Evolutionary conservation across 2,329 filamentous ascomycete species (phyloP), one percentile per base, ranked within the genome.

Genomic region (Sordariomycetes sp.): DNA sequence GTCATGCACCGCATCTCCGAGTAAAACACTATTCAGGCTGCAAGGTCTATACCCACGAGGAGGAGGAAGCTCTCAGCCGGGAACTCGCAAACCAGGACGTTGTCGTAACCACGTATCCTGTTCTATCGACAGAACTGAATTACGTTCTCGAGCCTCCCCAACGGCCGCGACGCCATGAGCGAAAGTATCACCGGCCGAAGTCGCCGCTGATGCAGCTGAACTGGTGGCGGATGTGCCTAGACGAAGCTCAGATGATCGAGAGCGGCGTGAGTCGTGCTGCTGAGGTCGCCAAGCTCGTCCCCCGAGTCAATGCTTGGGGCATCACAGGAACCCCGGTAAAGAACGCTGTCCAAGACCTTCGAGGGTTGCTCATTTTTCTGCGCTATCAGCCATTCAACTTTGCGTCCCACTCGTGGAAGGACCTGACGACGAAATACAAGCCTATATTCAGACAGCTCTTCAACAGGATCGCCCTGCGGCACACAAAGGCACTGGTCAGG

Each of bases 191-290:
- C 59, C 78, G 84, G 32, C 77, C 79, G 2, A 84, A 77, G 55
- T 94, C 89, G 4, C 91, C 91, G 0, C 74, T 97, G 7, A 83
- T 91, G 10, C 81, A 87, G 62, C 81, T 96, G 20, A 82, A 78
- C 1, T 97, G 90, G 90, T 96, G 90, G 90, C 80, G 92, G 50
- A 81, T 95, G 1, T 84, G 83, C 57, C 75, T 87, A 1, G 85
- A 87, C 59, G 90, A 85, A 73, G 85, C 92, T 0, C 94, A 99
- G 65, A 95, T 96, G 87, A 84, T 97, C 50, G 92, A 97, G 67
- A 92, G 82, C 62, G 90, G 90, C 36, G 84, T 95, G 3, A 91
- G 84, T 63, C 85, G 89, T 62, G 89, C 92, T 32, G 91, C 94
- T 1, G 81, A 78, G 53, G 84, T 96, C 15, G 90, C 90, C 39